These are phyloP conservation scores for Solanum hybrid DNA, from an alignment of 305 asterid species.

Conservation along the genomic window DNA sequence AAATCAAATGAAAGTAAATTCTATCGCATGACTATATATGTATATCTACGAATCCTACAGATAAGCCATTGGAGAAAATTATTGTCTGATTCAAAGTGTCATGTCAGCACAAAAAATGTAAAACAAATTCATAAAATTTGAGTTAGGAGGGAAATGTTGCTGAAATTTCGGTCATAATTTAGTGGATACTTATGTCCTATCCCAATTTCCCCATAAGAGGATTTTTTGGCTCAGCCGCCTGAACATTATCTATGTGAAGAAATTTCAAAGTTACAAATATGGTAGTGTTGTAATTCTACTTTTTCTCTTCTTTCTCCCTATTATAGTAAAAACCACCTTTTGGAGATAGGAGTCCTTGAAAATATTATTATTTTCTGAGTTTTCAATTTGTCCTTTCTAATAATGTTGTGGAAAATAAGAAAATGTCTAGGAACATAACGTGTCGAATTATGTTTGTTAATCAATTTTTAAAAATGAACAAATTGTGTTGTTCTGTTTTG, in stretches of 20 bases:
- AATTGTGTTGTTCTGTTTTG: background rate
- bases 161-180: background rate
- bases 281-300: background rate
- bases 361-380: background rate
- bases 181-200: background rate
- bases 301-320: background rate
- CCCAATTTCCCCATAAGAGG: background rate
- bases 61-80: background rate
- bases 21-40: background rate
- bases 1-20: background rate
- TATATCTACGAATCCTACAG: background rate
- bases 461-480: too few relatives aligned
- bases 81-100: background rate
- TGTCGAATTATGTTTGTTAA: background rate
- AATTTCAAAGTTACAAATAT: background rate
- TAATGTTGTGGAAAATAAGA: background rate
- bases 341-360: background rate
- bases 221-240: background rate
- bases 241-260: background rate
- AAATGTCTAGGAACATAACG: background rate
- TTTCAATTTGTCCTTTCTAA: background rate
- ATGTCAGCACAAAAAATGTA: background rate
- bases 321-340: background rate
- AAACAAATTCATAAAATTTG: background rate
- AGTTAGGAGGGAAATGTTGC: background rate